Percentiles rank a stretch among this genome's conserved stretches.
phyloP scores from a whole-genome alignment of 1,284 basidiomycete genomes.

The Tetrapyrgos nigripes region DNA sequence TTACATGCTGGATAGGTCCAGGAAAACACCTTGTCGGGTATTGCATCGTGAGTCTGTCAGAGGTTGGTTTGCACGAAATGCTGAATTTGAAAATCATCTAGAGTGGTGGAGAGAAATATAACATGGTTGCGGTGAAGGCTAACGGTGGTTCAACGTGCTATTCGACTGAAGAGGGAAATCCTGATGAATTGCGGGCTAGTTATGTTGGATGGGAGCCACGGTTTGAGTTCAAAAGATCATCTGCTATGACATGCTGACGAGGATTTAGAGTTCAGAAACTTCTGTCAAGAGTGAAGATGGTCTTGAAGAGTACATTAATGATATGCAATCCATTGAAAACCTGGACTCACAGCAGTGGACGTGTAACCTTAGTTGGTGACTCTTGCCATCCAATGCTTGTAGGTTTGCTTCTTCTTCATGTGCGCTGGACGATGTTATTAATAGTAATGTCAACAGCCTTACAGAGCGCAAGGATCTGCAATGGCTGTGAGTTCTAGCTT shows the following conservation, averaged over 20 bases:
- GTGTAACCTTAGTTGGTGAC: constrained; percentile 15
- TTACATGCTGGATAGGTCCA: constrained; percentile 55
- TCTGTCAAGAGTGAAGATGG: constrained; percentile 49
- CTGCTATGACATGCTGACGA: constrained; percentile 14
- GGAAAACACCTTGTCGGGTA: constrained; percentile 50
- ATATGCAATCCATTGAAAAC: constrained; percentile 45
- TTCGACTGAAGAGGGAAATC: constrained; percentile 45
- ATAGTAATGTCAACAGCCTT: constrained; percentile 54
- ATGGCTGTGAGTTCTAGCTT: constrained; percentile 55
- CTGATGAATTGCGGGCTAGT: constrained; percentile 50
- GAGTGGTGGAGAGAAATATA: constrained; percentile 51
- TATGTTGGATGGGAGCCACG: constrained; percentile 56
- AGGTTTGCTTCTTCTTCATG: background rate
- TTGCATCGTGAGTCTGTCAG: constrained; percentile 39
- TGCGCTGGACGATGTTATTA: background rate
- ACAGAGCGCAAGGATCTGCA: constrained; percentile 71
- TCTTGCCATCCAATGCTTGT: constrained; percentile 23
- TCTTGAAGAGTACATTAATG: constrained; percentile 57
- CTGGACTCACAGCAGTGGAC: constrained; percentile 18
- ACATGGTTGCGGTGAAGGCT: constrained; percentile 54
- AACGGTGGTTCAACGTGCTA: constrained; percentile 48
- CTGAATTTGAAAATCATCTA: constrained; percentile 16
- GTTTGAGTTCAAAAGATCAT: constrained; percentile 28
- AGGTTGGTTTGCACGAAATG: constrained; percentile 11
- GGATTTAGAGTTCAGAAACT: constrained; percentile 52